These are phyloP conservation scores for Malus domestica DNA, from an alignment of 306 rosid genomes.

Conservation along the genomic window DNA sequence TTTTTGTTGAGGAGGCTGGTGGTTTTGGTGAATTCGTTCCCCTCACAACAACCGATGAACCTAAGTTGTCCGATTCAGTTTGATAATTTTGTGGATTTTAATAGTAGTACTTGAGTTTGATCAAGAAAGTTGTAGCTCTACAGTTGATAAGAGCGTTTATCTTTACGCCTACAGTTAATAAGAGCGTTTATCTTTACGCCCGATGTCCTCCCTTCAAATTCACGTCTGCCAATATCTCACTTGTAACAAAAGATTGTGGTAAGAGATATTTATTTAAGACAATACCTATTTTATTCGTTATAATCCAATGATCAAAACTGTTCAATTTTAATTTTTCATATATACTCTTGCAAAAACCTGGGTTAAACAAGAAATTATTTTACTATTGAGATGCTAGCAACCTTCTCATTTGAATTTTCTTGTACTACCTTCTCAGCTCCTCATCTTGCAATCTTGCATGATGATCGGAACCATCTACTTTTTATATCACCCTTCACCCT, in stretches of 20 bases:
- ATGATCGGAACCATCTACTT: too few species aligned
- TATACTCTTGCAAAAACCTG: too few species aligned
- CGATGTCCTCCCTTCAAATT: not conserved
- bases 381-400: too few species aligned
- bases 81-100: slow-evolving; percentile 6
- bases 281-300: not conserved
- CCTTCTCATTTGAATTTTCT: too few species aligned
- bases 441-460: too few species aligned
- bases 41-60: slow-evolving; percentile 3
- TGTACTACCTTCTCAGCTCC: too few species aligned
- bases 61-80: slow-evolving; percentile 14
- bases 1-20: slow-evolving; percentile 23
- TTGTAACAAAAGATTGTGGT: not conserved
- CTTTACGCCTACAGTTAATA: not conserved
- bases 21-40: slow-evolving; percentile 32
- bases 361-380: too few species aligned
- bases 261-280: too few species aligned
- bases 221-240: not conserved
- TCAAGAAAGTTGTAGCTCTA: not conserved
- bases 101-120: not conserved
- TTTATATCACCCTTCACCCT: too few species aligned
- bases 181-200: not conserved
- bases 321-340: too few species aligned
- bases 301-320: not conserved
- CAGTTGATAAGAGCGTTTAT: not conserved